Evolutionary conservation across 2,329 filamentous ascomycete genomes (phyloP), one percentile per base, ranked within the genome.

Genomic region (Diaporthe sp.): DNA sequence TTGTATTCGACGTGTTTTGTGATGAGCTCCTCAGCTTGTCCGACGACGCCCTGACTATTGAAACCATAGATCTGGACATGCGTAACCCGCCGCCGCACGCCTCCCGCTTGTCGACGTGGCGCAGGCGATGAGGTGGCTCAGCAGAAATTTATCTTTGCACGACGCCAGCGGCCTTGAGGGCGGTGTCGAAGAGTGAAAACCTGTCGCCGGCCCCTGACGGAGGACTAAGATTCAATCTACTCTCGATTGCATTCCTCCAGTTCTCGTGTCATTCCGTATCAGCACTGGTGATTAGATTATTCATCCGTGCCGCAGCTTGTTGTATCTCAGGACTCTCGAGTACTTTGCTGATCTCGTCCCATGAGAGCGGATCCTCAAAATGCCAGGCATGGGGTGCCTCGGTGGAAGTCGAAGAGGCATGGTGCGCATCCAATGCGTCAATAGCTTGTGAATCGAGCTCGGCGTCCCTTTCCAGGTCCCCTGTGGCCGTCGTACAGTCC

Each of bases 391-490:
- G 71, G 3, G 55, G 71, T 28, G 47, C 17, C 44, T 58, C n/a
- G 12, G 57, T 5, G 22, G 47, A 15, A 22, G 39, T 44, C 13
- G 51, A 61, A 6, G 71, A 68, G 7, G 71, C 42, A 31, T 75
- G 57, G 5, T 71, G 51, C 10, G 73, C 68, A 25, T 76, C 75
- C 47, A 76, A 34, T 3, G 39, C 72, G 55, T 76, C 44, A 49
- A 77, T 68, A n/a, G 28, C 42, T 20, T 63, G 49, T 42, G 44
- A 13, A 57, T 77, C 76, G 25, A 77, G 75, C n/a, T 34, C 28
- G 13, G 75, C 67, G 37, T 76, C 76, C 22, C 34, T 51, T 4
- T 71, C 72, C 17, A 74, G 15, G 22, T 63, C 71, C 9, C 72
- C 76, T 1, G 74, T 72, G 0, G 49, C 60, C 10, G 65, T 73